Conservation (phyloP, 2,329 filamentous ascomycete genomes). For the Pseudocercospora fijiensis region DNA sequence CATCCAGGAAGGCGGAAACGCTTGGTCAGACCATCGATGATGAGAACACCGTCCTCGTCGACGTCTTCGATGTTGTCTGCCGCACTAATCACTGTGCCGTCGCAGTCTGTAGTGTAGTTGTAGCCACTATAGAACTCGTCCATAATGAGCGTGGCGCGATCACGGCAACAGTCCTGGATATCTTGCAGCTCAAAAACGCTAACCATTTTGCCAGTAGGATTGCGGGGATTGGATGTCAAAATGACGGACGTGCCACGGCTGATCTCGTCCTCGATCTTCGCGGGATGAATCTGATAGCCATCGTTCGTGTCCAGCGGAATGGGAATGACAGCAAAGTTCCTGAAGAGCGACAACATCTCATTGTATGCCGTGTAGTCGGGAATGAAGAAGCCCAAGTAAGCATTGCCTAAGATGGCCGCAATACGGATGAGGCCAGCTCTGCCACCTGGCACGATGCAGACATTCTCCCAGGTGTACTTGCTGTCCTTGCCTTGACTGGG, state of each 20-base stretch:
- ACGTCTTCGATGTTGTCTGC: constrained; percentile 90
- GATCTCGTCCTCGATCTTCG: constrained; percentile 76
- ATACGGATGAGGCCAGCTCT: constrained; percentile 91
- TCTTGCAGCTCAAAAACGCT: constrained; percentile 79
- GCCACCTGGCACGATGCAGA: constrained; percentile 91
- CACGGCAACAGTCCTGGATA: constrained; percentile 90
- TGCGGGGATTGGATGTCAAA: constrained; percentile 90
- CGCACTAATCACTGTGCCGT: constrained; percentile 83
- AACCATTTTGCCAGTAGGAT: constrained; percentile 87
- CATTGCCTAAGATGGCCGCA: constrained; percentile 87
- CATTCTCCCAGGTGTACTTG: constrained; percentile 96
- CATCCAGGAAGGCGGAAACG: constrained; percentile 93
- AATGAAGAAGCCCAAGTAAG: constrained; percentile 66
- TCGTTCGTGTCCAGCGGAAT: constrained; percentile 82
- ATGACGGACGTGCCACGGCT: constrained; percentile 63
- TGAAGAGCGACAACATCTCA: constrained; percentile 93
- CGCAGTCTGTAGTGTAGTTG: constrained; percentile 91
- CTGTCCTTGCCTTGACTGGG: constrained; percentile 74
- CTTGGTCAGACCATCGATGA: constrained; percentile 95
- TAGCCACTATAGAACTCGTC: constrained; percentile 95
- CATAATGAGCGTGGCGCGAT: constrained; percentile 85
- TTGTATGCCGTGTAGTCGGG: constrained; percentile 90
- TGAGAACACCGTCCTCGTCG: constrained; percentile 76
- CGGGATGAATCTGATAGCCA: constrained; percentile 87
- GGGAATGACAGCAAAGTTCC: constrained; percentile 86